A percentile compares a stretch with the other conserved stretches of the same genome.
phyloP scores from a whole-genome alignment of 257 asterid species.

The Thymus quinquecostatus region DNA sequence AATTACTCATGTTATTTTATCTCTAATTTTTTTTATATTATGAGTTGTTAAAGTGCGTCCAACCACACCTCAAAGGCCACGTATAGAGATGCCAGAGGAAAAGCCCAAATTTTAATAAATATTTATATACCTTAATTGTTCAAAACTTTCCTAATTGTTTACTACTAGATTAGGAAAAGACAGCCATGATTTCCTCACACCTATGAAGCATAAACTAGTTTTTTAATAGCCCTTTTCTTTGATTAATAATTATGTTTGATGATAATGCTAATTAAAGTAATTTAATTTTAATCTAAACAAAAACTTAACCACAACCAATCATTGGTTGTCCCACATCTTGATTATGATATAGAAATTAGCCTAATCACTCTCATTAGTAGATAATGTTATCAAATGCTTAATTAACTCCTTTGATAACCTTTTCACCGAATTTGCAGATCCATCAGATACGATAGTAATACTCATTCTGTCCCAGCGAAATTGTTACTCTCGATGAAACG shows the following conservation, averaged over 20 bases:
- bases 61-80: conserved; percentile 56
- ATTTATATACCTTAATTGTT: conserved; percentile 31
- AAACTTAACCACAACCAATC: conserved; percentile 40
- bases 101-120: conserved; percentile 37
- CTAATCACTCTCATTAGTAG: conserved; percentile 26
- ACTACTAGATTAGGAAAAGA: conserved; percentile 46
- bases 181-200: conserved; percentile 63
- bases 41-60: conserved; percentile 60
- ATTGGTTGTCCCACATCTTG: conserved; percentile 46
- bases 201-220: conserved; percentile 35
- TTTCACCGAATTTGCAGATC: too few relatives aligned
- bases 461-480: too few relatives aligned
- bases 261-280: conserved; percentile 45
- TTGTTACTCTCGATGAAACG: too few relatives aligned
- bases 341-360: conserved; percentile 29
- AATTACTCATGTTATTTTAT: background rate
- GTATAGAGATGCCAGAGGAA: conserved; percentile 42
- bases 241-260: conserved; percentile 42
- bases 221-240: conserved; percentile 25
- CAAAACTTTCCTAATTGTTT: conserved; percentile 39
- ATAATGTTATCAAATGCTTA: background rate
- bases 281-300: conserved; percentile 15
- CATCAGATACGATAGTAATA: too few relatives aligned
- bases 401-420: too few relatives aligned
- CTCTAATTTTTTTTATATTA: conserved; percentile 22